Conservation (phyloP, 768 basidiomycete species). For the Tephrocybe sp. region DNA sequence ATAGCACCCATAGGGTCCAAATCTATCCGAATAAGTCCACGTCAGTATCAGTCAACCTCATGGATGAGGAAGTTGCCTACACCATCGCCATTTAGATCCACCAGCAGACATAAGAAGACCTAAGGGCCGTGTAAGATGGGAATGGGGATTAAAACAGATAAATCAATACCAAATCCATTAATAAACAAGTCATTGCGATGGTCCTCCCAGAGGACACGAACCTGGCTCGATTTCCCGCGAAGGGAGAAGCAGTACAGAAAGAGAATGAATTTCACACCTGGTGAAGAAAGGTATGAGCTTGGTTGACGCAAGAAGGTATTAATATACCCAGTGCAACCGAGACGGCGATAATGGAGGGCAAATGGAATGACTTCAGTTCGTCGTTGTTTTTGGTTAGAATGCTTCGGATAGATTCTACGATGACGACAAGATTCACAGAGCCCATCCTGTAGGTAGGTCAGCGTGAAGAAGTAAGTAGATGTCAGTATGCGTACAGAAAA, state of each 20-base stretch:
- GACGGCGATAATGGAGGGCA: conserved; percentile 83
- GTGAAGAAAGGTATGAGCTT: neutral
- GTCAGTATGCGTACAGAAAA: conserved; percentile 34
- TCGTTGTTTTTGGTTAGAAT: conserved; percentile 55
- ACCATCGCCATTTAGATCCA: conserved; percentile 80
- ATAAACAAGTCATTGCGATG: conserved; percentile 92
- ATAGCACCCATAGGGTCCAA: conserved; percentile 79
- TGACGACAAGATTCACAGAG: conserved; percentile 86
- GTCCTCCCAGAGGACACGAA: conserved; percentile 94
- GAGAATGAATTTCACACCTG: conserved; percentile 80
- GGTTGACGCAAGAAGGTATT: conserved; percentile 1
- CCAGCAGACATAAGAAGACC: conserved; percentile 82
- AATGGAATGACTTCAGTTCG: conserved; percentile 62
- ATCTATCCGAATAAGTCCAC: conserved; percentile 33
- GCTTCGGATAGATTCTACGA: conserved; percentile 82
- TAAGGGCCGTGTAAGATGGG: conserved; percentile 23
- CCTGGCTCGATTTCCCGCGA: conserved; percentile 83
- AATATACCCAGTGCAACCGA: conserved; percentile 71
- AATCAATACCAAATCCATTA: conserved; percentile 63
- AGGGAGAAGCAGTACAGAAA: conserved; percentile 87
- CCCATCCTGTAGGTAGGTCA: conserved; percentile 60
- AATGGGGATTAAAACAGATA: neutral
- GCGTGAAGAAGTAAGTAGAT: neutral
- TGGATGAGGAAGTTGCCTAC: conserved; percentile 41
- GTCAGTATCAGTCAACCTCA: neutral